Evolutionary conservation across 2,329 filamentous ascomycete species (phyloP).

Genomic region (Neurospora crassa): DNA sequence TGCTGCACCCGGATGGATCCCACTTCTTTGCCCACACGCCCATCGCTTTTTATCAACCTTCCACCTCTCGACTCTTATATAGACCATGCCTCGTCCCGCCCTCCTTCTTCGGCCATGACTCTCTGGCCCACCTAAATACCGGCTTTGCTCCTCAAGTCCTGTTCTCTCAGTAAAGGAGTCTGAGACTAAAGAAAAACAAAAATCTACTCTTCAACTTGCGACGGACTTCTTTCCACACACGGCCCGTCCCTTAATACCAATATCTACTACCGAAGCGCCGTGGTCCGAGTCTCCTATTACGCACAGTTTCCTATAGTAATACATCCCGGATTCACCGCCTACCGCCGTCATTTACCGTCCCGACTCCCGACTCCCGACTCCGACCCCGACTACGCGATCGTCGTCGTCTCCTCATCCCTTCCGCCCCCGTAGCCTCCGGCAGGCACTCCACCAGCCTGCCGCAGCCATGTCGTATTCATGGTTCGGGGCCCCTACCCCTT

Average conservation of each 20-base stretch:
- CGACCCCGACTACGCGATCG: neutral
- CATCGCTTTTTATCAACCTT: neutral
- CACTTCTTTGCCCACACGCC: neutral
- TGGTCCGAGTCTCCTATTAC: neutral
- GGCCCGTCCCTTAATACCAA: neutral
- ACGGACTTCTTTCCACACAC: neutral
- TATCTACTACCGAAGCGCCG: neutral
- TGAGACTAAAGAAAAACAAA: constrained; percentile 1
- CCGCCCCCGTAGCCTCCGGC: neutral
- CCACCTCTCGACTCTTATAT: constrained; percentile 7
- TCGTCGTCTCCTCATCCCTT: neutral
- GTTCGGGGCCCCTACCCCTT: constrained; percentile 46
- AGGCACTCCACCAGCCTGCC: neutral
- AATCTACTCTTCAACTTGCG: constrained; percentile 1
- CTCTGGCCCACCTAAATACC: neutral
- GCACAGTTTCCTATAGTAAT: neutral
- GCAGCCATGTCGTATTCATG: constrained; percentile 48
- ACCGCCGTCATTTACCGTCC: neutral
- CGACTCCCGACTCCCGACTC: neutral
- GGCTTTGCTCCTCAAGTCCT: neutral
- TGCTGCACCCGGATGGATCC: constrained; percentile 4
- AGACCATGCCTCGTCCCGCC: constrained; percentile 12
- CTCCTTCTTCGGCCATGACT: constrained; percentile 1
- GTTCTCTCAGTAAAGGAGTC: neutral
- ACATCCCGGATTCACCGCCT: neutral